These are phyloP conservation scores for Lolium perenne DNA, from an alignment of 176 grass and related monocot species.

Conservation along the genomic window DNA sequence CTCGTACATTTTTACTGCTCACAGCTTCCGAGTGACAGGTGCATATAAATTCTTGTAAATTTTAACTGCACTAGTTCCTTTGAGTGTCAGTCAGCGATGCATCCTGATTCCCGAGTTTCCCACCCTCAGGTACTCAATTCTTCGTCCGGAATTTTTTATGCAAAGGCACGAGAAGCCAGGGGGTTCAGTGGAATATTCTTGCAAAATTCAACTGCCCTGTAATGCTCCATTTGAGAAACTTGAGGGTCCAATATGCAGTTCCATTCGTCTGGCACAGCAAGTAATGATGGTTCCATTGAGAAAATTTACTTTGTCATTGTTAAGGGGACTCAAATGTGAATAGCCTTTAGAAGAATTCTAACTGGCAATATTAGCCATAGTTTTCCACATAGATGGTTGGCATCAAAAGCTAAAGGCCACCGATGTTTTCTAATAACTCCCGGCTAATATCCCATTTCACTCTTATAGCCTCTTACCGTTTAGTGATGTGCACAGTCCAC, in stretches of 20 bases:
- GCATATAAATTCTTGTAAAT: constrained; percentile 37
- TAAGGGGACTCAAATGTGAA: not conserved
- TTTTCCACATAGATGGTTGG: not conserved
- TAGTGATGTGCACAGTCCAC: constrained; percentile 26
- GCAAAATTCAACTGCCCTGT: constrained; percentile 95
- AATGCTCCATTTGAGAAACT: constrained; percentile 98
- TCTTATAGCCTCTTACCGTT: not conserved
- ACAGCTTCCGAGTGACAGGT: constrained; percentile 97
- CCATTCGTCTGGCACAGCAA: constrained; percentile 90
- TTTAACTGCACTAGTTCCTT: constrained; percentile 23
- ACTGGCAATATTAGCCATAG: not conserved
- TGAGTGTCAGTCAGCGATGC: not conserved
- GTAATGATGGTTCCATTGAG: constrained; percentile 54
- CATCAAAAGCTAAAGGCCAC: not conserved
- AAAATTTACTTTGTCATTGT: not conserved
- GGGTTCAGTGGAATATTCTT: constrained; percentile 80
- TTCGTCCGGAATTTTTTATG: constrained; percentile 97
- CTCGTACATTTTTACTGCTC: constrained; percentile 98
- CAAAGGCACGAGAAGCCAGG: constrained; percentile 76
- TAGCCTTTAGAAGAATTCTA: constrained; percentile 3
- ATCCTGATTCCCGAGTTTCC: constrained; percentile 20
- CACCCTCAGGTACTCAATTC: constrained; percentile 84
- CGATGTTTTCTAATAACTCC: not conserved
- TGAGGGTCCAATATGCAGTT: constrained; percentile 92
- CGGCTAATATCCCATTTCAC: not conserved